Base-by-base conservation (phyloP, 805 yeast species). In the Cyberlindnera suaveolens region DNA sequence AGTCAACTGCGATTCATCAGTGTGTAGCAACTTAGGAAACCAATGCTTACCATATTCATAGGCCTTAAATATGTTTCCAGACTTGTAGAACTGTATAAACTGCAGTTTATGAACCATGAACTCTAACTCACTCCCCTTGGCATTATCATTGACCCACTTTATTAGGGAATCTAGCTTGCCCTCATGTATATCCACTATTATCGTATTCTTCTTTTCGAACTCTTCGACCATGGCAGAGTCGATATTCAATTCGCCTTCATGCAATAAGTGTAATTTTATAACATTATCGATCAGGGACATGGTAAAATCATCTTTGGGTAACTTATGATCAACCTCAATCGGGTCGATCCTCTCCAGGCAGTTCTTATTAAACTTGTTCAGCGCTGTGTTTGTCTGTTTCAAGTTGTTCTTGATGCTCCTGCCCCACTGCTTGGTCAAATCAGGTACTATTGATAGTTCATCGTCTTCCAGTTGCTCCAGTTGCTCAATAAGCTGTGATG, bases 131-230 rank as follows among this genome's bases (percentile, higher is more conserved):
- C 46, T 40, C 32, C 40, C 47, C n/a, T 35, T 41, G 16, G 52
- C 47, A 34, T 65, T 54, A 6, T 46, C 38, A 6, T 51, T 43
- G 27, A 70, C 66, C 85, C 85, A 80, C 3, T 58, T 59, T 26
- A 75, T 68, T 13, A 84, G 82, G 6, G 71, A 66, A 5, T 51
- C 54, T 23, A 73, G 53, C 41, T 75, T 59, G 3, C 66, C 62
- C 3, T 62, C 55, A 6, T 61, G 54, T 45, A 77, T 74, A 19
- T 65, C 65, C 2, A 48, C 43, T 3, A 74, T 66, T 48, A 23
- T 53, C 56, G 6, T 40, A 46, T 15, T 51, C 52, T 50, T 61
- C 39, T 39, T 61, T 39, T 57, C 57, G 40, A 57, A 70, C 38
- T 47, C 58, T 40, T 57, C 58, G 39, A 41, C 34, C 16, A 41